Evolutionary conservation across 495 filamentous ascomycete species (phyloP), one percentile per base, ranked within the genome.

Genomic region (Annulohypoxylon bovei): DNA sequence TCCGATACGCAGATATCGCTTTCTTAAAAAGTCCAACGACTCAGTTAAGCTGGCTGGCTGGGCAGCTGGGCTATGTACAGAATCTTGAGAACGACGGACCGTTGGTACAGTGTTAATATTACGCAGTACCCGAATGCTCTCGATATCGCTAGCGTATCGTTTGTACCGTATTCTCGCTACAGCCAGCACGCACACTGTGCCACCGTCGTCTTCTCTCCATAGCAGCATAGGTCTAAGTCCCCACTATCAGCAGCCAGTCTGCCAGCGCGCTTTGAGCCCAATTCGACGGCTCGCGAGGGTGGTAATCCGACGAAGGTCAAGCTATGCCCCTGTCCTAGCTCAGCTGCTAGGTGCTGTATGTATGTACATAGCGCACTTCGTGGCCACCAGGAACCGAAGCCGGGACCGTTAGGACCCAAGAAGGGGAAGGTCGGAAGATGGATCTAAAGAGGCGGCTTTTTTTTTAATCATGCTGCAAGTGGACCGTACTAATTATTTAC

Each of bases 271-370:
- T 68, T 56, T 61, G 64, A 68, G 53, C 60, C 64, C 59, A 72
- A 72, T 72, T 68, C 60, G 64, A 72, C 69, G 64, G 69, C 69
- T 67, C 54, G 64, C 5, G 59, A 68, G 56, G 54, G 70, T 73
- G 20, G 66, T 54, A 73, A 68, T 68, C 65, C 70, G 65, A 68
- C 59, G 42, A 50, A 60, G 56, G 66, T 65, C 61, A 47, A 69
- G 28, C 47, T 52, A 46, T 6, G 32, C 23, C 68, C 65, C 40
- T 65, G 49, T 44, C 70, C n/a, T 58, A 57, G 65, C 44, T 54
- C 6, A 50, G n/a, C n/a, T n/a, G n/a, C n/a, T n/a, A n/a, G n/a
- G n/a, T n/a, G n/a, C n/a, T n/a, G n/a, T n/a, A n/a, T n/a, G n/a
- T n/a, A n/a, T 35, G 30, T 68, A 62, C 28, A 37, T 68, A 62